A percentile compares a stretch with the other conserved stretches of the same genome.
Evolutionary conservation across 2,329 filamentous ascomycete genomes (phyloP).

Genomic region (Monilinia fructicola): DNA sequence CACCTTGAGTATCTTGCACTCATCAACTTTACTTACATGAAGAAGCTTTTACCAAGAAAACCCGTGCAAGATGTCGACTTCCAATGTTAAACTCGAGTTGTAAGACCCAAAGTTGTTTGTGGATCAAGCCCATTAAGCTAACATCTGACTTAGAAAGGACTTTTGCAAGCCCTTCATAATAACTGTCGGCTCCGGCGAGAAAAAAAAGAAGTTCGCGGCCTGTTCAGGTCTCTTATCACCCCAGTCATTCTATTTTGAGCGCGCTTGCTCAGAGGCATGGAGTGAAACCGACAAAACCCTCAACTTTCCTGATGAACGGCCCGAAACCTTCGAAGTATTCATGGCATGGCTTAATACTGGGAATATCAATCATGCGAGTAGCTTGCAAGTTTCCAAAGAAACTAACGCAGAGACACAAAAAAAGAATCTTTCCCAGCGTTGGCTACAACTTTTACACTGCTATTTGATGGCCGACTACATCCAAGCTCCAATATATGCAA

Average conservation of each 20-base stretch:
- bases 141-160: neutral
- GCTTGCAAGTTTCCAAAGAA: neutral
- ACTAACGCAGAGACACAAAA: neutral
- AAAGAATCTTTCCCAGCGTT: neutral
- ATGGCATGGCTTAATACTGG: neutral
- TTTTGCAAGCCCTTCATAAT: neutral
- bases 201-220: neutral
- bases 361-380: neutral
- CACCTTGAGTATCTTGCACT: neutral
- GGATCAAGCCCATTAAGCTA: neutral
- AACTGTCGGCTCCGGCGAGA: neutral
- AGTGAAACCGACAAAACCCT: neutral
- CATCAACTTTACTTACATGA: neutral
- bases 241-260: neutral
- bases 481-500: neutral
- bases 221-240: neutral
- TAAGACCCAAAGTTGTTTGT: neutral
- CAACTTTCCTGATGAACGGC: neutral
- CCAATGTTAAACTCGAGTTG: neutral
- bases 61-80: neutral
- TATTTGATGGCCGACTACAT: conserved; percentile 1
- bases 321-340: neutral
- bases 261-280: neutral
- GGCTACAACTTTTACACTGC: neutral
- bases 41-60: neutral